Evolutionary conservation across 1,139 yeast species (phyloP).

Genomic region (Keqinozyma sinolaborantium): DNA sequence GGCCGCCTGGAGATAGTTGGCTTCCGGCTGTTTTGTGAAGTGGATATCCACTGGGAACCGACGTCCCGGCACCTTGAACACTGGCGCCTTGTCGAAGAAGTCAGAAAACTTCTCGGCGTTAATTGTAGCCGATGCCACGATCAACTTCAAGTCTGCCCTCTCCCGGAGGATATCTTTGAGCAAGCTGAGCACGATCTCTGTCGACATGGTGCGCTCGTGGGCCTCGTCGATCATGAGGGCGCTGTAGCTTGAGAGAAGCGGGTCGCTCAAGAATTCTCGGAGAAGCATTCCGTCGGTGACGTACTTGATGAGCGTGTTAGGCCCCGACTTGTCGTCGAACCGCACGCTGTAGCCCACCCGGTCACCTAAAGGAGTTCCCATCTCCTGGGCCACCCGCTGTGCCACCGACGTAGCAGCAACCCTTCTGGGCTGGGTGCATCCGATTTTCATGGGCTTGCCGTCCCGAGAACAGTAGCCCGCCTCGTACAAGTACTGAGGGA

Average conservation of each 20-base stretch:
- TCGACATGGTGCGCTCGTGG: constrained; percentile 90
- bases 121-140: constrained; percentile 93
- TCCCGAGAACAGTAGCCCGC: constrained; percentile 57
- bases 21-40: constrained; percentile 85
- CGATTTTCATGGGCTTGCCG: constrained; percentile 45
- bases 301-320: constrained; percentile 69
- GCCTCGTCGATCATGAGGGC: constrained; percentile 96
- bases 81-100: constrained; percentile 80
- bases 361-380: constrained; percentile 63
- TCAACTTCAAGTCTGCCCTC: constrained; percentile 65
- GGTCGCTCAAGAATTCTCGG: constrained; percentile 79
- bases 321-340: constrained; percentile 71
- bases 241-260: constrained; percentile 63
- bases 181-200: constrained; percentile 83
- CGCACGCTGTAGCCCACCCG: constrained; percentile 86
- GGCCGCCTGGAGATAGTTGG: constrained; percentile 86
- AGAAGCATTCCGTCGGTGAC: constrained; percentile 94
- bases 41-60: constrained; percentile 84
- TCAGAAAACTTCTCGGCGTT: constrained; percentile 82
- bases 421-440: constrained; percentile 91
- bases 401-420: constrained; percentile 95
- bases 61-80: constrained; percentile 86
- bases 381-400: constrained; percentile 80
- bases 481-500: constrained; percentile 82
- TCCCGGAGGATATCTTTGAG: constrained; percentile 65